A percentile compares a stretch with the other conserved stretches of the same genome.
These are phyloP conservation scores for Raffaelea albimanens DNA, from an alignment of 2,329 filamentous ascomycete species.

Conservation along the genomic window DNA sequence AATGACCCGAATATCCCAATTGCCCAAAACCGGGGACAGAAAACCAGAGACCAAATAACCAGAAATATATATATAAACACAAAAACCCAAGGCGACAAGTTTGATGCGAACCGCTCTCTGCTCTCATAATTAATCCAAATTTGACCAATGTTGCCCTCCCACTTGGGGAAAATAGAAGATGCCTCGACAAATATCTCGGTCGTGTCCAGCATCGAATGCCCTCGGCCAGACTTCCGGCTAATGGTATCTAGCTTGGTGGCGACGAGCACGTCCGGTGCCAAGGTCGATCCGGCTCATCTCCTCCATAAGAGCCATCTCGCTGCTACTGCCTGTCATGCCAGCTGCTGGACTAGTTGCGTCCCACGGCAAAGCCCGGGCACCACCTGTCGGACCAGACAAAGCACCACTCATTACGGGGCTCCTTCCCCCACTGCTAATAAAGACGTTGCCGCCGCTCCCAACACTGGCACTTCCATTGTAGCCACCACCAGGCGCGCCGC, in stretches of 20 bases:
- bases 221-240: background rate
- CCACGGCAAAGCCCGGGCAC: conserved; percentile 6
- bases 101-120: too few relatives aligned
- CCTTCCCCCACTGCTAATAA: conserved; percentile 1
- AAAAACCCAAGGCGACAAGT: too few relatives aligned
- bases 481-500: background rate
- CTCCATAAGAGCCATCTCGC: conserved; percentile 53
- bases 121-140: too few relatives aligned
- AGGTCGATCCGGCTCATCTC: conserved; percentile 63
- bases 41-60: background rate
- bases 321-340: conserved; percentile 25
- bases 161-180: too few relatives aligned
- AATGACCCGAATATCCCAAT: too few relatives aligned
- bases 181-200: too few relatives aligned
- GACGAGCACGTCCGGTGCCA: conserved; percentile 47
- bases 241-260: conserved; percentile 23
- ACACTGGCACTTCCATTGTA: background rate
- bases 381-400: conserved; percentile 9
- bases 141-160: too few relatives aligned
- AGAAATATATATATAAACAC: too few relatives aligned
- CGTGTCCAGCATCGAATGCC: background rate
- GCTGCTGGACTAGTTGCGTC: conserved; percentile 7
- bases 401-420: conserved; percentile 23
- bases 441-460: background rate
- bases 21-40: too few relatives aligned